These are phyloP conservation scores for Hygrophila difformis DNA, from an alignment of 257 asterid species.

Conservation along the genomic window DNA sequence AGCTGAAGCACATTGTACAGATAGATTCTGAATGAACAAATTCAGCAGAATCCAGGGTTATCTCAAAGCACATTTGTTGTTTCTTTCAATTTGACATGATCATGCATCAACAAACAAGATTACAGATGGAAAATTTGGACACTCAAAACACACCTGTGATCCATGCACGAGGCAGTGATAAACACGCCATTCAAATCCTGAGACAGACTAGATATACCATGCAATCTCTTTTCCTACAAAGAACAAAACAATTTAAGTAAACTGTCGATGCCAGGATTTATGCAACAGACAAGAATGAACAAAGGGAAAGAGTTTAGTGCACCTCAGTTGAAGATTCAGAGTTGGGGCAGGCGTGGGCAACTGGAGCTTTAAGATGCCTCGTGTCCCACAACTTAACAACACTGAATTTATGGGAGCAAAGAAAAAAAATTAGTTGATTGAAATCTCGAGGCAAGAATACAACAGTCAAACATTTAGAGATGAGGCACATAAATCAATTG, in stretches of 20 bases:
- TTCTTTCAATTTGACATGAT: too few relatives aligned
- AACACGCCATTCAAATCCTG: constrained; percentile 81
- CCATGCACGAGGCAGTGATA: constrained; percentile 91
- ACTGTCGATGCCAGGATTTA: too few relatives aligned
- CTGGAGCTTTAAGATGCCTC: constrained; percentile 65
- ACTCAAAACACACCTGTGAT: constrained; percentile 60
- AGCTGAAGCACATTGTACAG: constrained; percentile 76
- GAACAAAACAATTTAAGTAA: constrained; percentile 12
- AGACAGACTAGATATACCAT: constrained; percentile 85
- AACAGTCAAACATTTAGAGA: too few relatives aligned
- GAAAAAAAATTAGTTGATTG: neutral
- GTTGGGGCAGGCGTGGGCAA: constrained; percentile 60
- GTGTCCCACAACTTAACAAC: constrained; percentile 86
- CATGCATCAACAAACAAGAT: neutral
- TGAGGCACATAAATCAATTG: neutral
- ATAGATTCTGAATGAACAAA: constrained; percentile 56
- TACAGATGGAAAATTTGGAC: neutral
- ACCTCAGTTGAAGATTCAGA: constrained; percentile 44
- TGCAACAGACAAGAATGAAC: neutral
- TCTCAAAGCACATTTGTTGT: too few relatives aligned
- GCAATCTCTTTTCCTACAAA: constrained; percentile 51
- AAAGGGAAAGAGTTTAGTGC: neutral
- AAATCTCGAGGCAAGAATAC: too few relatives aligned
- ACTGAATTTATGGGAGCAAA: constrained; percentile 28
- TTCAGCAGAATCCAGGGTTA: constrained; percentile 7